phyloP scores from a whole-genome alignment of 2,329 filamentous ascomycete species.

The Aureobasidium sp. region DNA sequence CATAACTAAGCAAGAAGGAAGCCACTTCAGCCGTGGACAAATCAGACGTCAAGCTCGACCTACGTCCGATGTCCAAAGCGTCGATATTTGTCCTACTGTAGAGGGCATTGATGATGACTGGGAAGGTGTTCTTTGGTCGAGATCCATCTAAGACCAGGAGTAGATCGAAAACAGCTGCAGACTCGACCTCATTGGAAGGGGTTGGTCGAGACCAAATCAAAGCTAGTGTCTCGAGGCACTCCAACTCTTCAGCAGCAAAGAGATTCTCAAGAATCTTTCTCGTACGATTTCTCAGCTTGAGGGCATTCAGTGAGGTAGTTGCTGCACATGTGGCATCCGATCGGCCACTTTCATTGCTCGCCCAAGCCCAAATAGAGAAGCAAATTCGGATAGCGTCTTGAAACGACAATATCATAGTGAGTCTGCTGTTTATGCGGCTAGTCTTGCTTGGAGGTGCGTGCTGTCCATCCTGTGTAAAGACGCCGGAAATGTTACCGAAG shows the following conservation, averaged over 20 bases:
- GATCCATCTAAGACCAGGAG: constrained; percentile 88
- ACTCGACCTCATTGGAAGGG: constrained; percentile 29
- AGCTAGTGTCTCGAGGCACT: constrained; percentile 87
- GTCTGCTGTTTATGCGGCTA: constrained; percentile 81
- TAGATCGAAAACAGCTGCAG: constrained; percentile 65
- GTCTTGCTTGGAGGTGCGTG: constrained; percentile 60
- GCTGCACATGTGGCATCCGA: constrained; percentile 59
- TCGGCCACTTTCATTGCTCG: constrained; percentile 48
- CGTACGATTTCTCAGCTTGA: constrained; percentile 84
- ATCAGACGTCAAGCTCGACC: constrained; percentile 82
- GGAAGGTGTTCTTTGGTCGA: constrained; percentile 82
- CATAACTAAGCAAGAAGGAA: constrained; percentile 84
- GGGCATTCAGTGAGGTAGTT: constrained; percentile 86
- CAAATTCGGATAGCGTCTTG: constrained; percentile 91
- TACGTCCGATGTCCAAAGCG: constrained; percentile 69
- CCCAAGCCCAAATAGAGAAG: constrained; percentile 94
- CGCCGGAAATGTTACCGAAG: constrained; percentile 87
- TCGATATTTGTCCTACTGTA: constrained; percentile 86
- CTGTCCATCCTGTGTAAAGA: constrained; percentile 67
- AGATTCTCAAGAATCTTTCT: constrained; percentile 84
- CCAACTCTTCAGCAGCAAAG: constrained; percentile 83
- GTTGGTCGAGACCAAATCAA: constrained; percentile 65
- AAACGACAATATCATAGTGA: constrained; percentile 92
- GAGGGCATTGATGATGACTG: constrained; percentile 90
- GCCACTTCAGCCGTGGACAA: constrained; percentile 78